These are phyloP conservation scores for Vairimorpha necatrix DNA, from an alignment of 371 early-diverging fungal species.

Conservation along the genomic window DNA sequence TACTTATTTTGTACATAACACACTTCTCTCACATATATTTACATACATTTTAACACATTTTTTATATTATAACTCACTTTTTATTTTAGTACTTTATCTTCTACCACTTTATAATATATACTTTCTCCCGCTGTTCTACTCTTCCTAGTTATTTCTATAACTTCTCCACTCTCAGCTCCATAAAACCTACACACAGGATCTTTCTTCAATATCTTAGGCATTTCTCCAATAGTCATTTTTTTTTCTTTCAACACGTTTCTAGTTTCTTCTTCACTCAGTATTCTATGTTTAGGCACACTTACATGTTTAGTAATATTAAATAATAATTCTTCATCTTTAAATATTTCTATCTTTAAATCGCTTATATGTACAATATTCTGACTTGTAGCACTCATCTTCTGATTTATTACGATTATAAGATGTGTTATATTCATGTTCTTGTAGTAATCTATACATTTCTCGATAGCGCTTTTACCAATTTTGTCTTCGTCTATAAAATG, in stretches of 20 bases:
- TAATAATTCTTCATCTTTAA: conserved; percentile 83
- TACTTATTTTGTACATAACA: no score
- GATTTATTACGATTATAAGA: conserved; percentile 56
- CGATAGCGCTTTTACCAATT: conserved; percentile 57
- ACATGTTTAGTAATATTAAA: conserved; percentile 95
- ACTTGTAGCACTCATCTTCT: conserved; percentile 46
- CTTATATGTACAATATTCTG: conserved; percentile 55
- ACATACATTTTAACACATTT: no score
- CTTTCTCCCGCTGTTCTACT: conserved; percentile 92
- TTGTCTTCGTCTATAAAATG: conserved; percentile 62
- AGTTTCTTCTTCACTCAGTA: conserved; percentile 81
- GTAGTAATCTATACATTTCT: conserved; percentile 49
- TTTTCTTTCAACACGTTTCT: conserved; percentile 75
- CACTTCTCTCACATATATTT: no score
- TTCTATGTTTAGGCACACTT: conserved; percentile 86
- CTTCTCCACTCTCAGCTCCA: conserved; percentile 86
- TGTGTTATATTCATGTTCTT: conserved; percentile 53
- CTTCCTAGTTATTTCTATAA: conserved; percentile 85
- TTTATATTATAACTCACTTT: no score
- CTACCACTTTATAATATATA: conserved; percentile 75
- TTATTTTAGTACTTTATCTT: no score
- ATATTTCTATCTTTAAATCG: conserved; percentile 79
- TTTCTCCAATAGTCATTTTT: conserved; percentile 83
- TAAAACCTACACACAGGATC: conserved; percentile 94
- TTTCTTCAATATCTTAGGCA: conserved; percentile 80